Percentiles rank a stretch among this genome's conserved stretches.
These are phyloP conservation scores for Ceratocystis destructans DNA, from an alignment of 2,329 filamentous ascomycete genomes.

Conservation along the genomic window DNA sequence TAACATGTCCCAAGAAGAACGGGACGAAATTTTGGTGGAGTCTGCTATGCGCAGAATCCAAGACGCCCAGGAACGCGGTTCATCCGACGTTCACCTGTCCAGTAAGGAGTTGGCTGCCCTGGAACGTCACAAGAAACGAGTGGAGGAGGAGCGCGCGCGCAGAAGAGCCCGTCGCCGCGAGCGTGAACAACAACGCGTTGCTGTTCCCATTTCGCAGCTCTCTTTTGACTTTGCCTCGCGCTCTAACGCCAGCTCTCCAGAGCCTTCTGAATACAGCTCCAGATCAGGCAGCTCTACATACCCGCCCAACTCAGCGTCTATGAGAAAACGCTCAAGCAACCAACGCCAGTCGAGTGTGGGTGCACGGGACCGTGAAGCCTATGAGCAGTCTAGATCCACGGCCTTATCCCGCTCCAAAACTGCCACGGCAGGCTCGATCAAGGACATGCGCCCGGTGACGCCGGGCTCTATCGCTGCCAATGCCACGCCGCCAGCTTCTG, in stretches of 20 bases:
- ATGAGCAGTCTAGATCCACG: constrained; percentile 9
- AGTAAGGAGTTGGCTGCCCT: constrained; percentile 69
- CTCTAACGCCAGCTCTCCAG: constrained; percentile 7
- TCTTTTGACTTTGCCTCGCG: constrained; percentile 10
- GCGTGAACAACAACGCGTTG: constrained; percentile 34
- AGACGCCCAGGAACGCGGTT: constrained; percentile 61
- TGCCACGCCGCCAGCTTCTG: constrained; percentile 10
- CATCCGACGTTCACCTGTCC: constrained; percentile 65
- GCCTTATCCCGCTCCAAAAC: constrained; percentile 14
- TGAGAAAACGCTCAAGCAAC: constrained; percentile 9
- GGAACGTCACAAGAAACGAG: constrained; percentile 51
- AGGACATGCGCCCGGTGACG: constrained; percentile 11
- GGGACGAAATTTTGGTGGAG: constrained; percentile 63
- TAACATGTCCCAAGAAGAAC: constrained; percentile 43
- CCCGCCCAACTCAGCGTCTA: constrained; percentile 14
- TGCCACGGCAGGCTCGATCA: not conserved
- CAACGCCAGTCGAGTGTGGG: constrained; percentile 15
- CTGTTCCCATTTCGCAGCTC: constrained; percentile 41
- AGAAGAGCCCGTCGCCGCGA: constrained; percentile 22
- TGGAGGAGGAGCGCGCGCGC: constrained; percentile 34
- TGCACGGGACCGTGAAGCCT: constrained; percentile 15
- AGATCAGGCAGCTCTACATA: constrained; percentile 11
- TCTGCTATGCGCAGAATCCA: constrained; percentile 68
- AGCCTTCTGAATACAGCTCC: constrained; percentile 10
- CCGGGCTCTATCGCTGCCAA: constrained; percentile 12